Evolutionary conservation across 805 yeast genomes (phyloP).

Genomic region (Nakazawaea wickerhamii): DNA sequence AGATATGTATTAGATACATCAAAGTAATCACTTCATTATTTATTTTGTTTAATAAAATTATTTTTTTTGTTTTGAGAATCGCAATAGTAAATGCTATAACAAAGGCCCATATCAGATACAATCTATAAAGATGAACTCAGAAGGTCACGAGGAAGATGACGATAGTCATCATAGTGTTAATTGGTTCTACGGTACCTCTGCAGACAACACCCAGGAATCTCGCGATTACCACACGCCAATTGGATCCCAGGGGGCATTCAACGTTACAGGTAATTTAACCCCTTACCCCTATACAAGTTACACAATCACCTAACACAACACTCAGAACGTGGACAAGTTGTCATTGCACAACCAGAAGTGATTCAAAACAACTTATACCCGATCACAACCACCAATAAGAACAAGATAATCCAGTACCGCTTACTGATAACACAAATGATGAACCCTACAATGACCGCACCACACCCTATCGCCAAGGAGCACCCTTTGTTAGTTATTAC

Average conservation of each 20-base stretch:
- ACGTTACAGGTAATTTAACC: slow-evolving; percentile 19
- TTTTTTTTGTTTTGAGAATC: too few species aligned
- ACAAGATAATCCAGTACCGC: slow-evolving; percentile 29
- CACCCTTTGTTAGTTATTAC: slow-evolving; percentile 30
- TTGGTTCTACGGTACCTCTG: slow-evolving; percentile 25
- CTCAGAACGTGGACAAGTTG: slow-evolving; percentile 30
- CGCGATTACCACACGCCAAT: too few species aligned
- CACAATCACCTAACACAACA: background rate
- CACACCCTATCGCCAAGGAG: background rate
- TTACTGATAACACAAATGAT: slow-evolving; percentile 20
- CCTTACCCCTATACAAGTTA: slow-evolving; percentile 2
- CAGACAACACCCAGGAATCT: background rate
- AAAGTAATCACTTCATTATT: slow-evolving; percentile 32
- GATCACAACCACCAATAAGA: slow-evolving; percentile 22
- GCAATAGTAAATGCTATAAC: too few species aligned
- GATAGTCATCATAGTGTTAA: slow-evolving; percentile 28
- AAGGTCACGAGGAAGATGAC: background rate
- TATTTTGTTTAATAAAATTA: background rate
- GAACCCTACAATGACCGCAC: slow-evolving; percentile 3
- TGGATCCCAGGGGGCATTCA: slow-evolving; percentile 18
- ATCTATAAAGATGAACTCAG: background rate
- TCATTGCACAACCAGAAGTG: slow-evolving; percentile 39
- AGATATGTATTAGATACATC: slow-evolving; percentile 82
- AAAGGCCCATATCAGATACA: too few species aligned
- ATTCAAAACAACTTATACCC: slow-evolving; percentile 36